These are phyloP conservation scores for Onygena corvina DNA, from an alignment of 2,329 filamentous ascomycete species.

Conservation along the genomic window DNA sequence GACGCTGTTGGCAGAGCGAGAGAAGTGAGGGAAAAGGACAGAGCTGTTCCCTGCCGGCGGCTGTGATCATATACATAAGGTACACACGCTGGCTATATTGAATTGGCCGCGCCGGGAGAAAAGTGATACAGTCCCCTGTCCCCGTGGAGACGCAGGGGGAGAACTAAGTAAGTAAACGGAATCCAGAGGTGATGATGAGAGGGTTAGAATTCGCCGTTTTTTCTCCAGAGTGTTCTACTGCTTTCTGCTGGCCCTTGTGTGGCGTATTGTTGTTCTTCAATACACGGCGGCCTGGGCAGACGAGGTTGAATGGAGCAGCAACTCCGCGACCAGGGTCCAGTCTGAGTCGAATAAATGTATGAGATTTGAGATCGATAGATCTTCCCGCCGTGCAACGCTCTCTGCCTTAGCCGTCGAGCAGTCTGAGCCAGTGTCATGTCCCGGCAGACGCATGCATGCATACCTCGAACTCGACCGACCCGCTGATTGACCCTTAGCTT, in stretches of 20 bases:
- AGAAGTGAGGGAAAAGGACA: not conserved
- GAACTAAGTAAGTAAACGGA: not conserved
- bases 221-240: too few species aligned
- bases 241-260: too few species aligned
- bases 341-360: not conserved
- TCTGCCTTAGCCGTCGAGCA: too few species aligned
- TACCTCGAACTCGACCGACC: too few species aligned
- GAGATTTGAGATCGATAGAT: not conserved
- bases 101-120: not conserved
- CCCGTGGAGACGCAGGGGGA: not conserved
- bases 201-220: too few species aligned
- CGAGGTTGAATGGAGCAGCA: too few species aligned
- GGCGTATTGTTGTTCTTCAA: too few species aligned
- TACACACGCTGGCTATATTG: too few species aligned
- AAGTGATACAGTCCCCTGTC: slow-evolving; percentile 5
- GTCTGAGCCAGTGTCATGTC: not conserved
- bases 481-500: too few species aligned
- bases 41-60: not conserved
- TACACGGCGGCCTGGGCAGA: too few species aligned
- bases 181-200: not conserved
- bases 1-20: not conserved
- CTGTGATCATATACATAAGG: not conserved
- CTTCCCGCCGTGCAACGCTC: not conserved
- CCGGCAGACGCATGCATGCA: not conserved
- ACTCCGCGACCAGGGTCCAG: too few species aligned